These are phyloP conservation scores for Amanita muscaria DNA, from an alignment of 768 basidiomycete genomes.

Conservation along the genomic window DNA sequence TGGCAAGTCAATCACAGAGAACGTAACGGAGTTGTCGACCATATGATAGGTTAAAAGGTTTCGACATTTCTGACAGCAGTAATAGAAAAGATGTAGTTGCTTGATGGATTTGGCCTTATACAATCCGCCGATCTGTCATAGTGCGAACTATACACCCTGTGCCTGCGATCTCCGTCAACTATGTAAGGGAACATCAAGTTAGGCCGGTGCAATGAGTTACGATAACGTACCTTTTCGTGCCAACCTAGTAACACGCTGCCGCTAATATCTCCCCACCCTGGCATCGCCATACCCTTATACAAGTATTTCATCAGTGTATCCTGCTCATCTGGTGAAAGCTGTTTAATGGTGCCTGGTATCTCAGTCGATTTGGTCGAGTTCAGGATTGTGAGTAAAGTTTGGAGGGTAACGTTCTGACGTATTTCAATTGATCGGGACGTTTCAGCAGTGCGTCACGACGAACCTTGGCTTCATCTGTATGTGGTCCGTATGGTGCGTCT, in stretches of 20 bases:
- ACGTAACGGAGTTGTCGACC: too few relatives aligned
- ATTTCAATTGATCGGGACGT: background rate
- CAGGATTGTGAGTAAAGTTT: slow-evolving; percentile 77
- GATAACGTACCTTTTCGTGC: slow-evolving; percentile 96
- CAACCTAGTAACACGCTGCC: slow-evolving; percentile 67
- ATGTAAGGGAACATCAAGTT: too few relatives aligned
- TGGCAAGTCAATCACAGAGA: too few relatives aligned
- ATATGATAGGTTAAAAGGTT: too few relatives aligned
- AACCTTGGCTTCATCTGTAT: slow-evolving; percentile 88
- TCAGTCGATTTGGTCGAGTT: slow-evolving; percentile 92
- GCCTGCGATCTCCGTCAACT: slow-evolving; percentile 92
- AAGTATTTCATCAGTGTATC: slow-evolving; percentile 97
- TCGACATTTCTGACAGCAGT: too few relatives aligned
- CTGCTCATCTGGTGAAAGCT: slow-evolving; percentile 64
- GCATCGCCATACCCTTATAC: slow-evolving; percentile 90
- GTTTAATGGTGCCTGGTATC: slow-evolving; percentile 66
- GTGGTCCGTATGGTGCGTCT: slow-evolving; percentile 80
- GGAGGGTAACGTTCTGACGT: slow-evolving; percentile 63
- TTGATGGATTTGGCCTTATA: slow-evolving; percentile 26
- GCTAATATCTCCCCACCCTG: slow-evolving; percentile 51
- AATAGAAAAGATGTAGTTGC: too few relatives aligned
- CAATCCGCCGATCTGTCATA: slow-evolving; percentile 52
- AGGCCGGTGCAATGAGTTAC: too few relatives aligned
- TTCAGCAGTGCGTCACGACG: slow-evolving; percentile 1
- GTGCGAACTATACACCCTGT: slow-evolving; percentile 90